These are phyloP conservation scores for Didymella lethalis DNA, from an alignment of 2,329 filamentous ascomycete species.

Conservation along the genomic window DNA sequence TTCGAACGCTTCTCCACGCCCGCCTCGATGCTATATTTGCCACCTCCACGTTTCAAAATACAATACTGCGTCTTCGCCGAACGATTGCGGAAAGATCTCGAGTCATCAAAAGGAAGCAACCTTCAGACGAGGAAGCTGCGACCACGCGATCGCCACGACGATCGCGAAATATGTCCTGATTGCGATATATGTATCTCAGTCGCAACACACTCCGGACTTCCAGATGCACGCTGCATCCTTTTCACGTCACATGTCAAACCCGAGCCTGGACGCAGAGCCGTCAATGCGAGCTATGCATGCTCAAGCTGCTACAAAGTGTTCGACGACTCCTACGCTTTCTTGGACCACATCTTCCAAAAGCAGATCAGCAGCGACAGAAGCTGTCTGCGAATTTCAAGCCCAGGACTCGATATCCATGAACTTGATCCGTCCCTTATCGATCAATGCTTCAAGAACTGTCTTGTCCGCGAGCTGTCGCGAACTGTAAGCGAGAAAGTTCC, in stretches of 20 bases:
- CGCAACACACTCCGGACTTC: slow-evolving; percentile 44
- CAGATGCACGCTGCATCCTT: slow-evolving; percentile 40
- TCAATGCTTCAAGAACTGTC: slow-evolving; percentile 44
- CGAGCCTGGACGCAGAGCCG: slow-evolving; percentile 6
- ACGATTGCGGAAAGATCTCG: slow-evolving; percentile 39
- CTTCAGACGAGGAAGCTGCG: slow-evolving; percentile 40
- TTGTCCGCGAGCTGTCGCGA: slow-evolving; percentile 41
- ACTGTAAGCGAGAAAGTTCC: slow-evolving; percentile 22
- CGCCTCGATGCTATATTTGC: slow-evolving; percentile 33
- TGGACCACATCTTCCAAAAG: slow-evolving; percentile 48
- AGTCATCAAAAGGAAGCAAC: slow-evolving; percentile 25
- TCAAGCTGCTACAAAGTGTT: slow-evolving; percentile 49
- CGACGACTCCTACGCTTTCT: slow-evolving; percentile 46
- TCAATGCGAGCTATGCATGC: slow-evolving; percentile 43
- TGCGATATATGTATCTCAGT: slow-evolving; percentile 44
- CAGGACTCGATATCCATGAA: slow-evolving; percentile 28
- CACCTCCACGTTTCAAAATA: slow-evolving; percentile 47
- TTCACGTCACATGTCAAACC: slow-evolving; percentile 39
- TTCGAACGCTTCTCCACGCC: slow-evolving; percentile 37
- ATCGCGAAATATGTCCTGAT: slow-evolving; percentile 45
- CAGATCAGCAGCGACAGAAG: slow-evolving; percentile 44
- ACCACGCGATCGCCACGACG: slow-evolving; percentile 42
- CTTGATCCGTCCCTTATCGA: slow-evolving; percentile 38
- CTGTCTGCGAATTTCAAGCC: slow-evolving; percentile 37
- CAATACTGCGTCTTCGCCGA: slow-evolving; percentile 45